A percentile compares a stretch with the other conserved stretches of the same genome.
These are phyloP conservation scores for Malus sylvestris DNA, from an alignment of 306 rosid species.

Conservation along the genomic window DNA sequence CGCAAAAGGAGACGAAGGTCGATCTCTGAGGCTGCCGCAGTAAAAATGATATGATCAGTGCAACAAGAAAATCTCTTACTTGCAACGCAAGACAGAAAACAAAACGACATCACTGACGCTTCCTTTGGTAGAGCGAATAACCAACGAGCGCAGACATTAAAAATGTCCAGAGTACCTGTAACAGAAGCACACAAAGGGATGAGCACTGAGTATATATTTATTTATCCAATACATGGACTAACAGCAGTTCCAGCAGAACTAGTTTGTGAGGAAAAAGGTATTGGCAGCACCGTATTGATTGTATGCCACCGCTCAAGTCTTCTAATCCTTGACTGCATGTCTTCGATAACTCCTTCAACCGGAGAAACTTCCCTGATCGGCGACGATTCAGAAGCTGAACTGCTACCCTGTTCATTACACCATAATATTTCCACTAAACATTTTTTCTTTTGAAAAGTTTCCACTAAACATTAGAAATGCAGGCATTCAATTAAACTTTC, in stretches of 20 bases:
- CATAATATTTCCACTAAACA: slow-evolving; percentile 1
- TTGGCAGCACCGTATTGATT: slow-evolving; percentile 66
- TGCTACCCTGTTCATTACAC: slow-evolving; percentile 56
- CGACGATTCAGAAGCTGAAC: slow-evolving; percentile 79
- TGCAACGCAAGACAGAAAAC: not conserved
- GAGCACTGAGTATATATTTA: not conserved
- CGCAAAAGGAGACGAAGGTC: not conserved
- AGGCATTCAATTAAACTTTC: not conserved
- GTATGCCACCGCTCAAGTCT: slow-evolving; percentile 95
- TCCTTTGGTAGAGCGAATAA: slow-evolving; percentile 82
- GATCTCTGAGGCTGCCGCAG: not conserved
- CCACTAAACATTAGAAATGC: slow-evolving; percentile 11
- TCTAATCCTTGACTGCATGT: slow-evolving; percentile 88
- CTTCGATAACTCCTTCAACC: slow-evolving; percentile 67
- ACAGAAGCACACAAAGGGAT: not conserved
- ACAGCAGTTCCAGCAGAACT: not conserved
- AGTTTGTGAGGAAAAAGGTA: not conserved
- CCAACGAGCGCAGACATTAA: slow-evolving; percentile 95
- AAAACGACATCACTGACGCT: slow-evolving; percentile 42
- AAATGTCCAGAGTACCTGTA: slow-evolving; percentile 93
- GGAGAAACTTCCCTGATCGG: slow-evolving; percentile 62
- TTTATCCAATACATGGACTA: too few relatives aligned
- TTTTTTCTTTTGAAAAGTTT: not conserved
- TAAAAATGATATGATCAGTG: not conserved
- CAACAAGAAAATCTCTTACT: not conserved